Percentiles rank a stretch among this genome's conserved stretches.
Conservation (phyloP, 129 eudicot species). For the Arctium minus region DNA sequence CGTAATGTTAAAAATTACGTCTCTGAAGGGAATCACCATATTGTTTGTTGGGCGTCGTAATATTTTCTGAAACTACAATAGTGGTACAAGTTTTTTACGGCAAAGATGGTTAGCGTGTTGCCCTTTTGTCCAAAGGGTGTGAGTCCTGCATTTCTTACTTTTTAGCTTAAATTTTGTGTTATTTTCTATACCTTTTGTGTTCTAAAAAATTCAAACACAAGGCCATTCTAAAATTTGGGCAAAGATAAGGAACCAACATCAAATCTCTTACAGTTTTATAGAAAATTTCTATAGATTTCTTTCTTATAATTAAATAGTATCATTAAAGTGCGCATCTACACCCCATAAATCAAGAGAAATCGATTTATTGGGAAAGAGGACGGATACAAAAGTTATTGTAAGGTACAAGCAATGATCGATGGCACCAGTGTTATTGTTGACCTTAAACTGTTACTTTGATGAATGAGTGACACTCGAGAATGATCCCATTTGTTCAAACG, state of each 20-base stretch:
- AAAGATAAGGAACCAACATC: neutral
- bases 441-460: no score
- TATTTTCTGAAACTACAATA: neutral
- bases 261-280: neutral
- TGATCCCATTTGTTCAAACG: no score
- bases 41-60: neutral
- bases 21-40: neutral
- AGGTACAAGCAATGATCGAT: no score
- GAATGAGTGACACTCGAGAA: no score
- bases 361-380: no score
- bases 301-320: neutral
- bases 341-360: no score
- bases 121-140: neutral
- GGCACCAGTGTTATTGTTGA: no score
- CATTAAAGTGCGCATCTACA: no score
- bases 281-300: no score
- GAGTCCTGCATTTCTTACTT: neutral
- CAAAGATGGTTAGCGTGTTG: neutral
- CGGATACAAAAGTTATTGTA: no score
- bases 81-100: no score
- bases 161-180: neutral
- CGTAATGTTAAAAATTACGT: neutral
- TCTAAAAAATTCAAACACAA: neutral
- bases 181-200: neutral
- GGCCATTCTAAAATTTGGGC: neutral